Conservation (phyloP, 1,139 yeast species). For the Pichia sp. region DNA sequence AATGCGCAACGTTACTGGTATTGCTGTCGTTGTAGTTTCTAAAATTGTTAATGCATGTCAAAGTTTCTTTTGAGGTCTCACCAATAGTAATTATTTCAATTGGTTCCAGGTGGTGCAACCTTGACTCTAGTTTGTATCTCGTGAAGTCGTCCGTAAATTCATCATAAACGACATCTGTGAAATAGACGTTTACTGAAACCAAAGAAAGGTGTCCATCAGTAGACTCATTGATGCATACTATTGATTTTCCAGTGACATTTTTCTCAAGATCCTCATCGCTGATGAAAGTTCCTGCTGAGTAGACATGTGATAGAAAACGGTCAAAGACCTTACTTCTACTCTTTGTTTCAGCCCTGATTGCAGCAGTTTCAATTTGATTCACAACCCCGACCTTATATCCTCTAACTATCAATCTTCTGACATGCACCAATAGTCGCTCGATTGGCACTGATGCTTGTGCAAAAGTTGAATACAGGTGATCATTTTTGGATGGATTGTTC, state of each 20-base stretch:
- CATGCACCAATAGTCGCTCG: constrained; percentile 64
- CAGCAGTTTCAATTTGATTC: constrained; percentile 79
- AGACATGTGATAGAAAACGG: constrained; percentile 65
- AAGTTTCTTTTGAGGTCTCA: constrained; percentile 34
- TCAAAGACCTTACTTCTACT: constrained; percentile 53
- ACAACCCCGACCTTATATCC: constrained; percentile 84
- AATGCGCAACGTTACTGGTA: constrained; percentile 4
- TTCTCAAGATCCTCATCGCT: constrained; percentile 46
- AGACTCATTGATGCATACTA: constrained; percentile 33
- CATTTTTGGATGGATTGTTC: constrained; percentile 38
- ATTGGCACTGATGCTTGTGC: constrained; percentile 88
- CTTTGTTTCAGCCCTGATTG: constrained; percentile 48
- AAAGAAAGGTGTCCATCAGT: constrained; percentile 36
- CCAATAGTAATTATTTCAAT: constrained; percentile 56
- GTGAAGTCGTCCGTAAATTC: constrained; percentile 52
- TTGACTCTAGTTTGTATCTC: constrained; percentile 62
- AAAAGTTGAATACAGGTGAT: constrained; percentile 49
- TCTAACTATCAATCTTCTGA: constrained; percentile 57
- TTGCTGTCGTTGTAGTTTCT: constrained; percentile 11
- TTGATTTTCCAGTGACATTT: constrained; percentile 23
- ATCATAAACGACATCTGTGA: constrained; percentile 77
- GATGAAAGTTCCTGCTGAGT: constrained; percentile 81
- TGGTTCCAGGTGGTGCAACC: constrained; percentile 71
- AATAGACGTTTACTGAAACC: constrained; percentile 69
- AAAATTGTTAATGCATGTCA: constrained; percentile 27